Base-by-base conservation (phyloP, 1,284 basidiomycete species). In the Ustilago shanxiensis region DNA sequence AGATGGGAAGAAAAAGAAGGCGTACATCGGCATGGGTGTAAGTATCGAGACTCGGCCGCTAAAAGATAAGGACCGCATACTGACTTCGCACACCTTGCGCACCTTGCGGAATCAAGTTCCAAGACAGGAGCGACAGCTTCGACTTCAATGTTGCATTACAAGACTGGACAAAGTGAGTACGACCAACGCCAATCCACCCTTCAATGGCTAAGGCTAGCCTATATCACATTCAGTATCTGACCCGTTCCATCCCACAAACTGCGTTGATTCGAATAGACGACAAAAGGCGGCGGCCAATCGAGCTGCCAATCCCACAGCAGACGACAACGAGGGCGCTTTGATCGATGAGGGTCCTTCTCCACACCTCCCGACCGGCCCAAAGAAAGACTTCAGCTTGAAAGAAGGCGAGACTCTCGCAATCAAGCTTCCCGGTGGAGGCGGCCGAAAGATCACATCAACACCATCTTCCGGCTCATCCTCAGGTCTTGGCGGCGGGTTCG, bases 321-420 rank as follows among this genome's bases (percentile, higher is more conserved):
- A 24, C 37, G 5, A 45, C 68, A 41, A 58, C 35, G 59, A 61
- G 29, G 50, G 24, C 37, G 44, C 60, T 8, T 60, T 62, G 29
- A 56, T 72, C 56, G 52, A 66, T 39, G 52, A 72, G 13, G 76
- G 67, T 1, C 79, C 81, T 2, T 86, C 85, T 16, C 84, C 84
- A 9, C 84, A 86, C 57, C 26, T 86, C 10, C 92, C 93, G 18
- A 22, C 79, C 2, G 84, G 89, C 3, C 93, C 92, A 2, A 94
- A 93, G 1, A 94, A 95, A 88, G 96, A 99, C 84, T 98, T 97
- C 86, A 93, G 92, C 37, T 88, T 99, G 79, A 98, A 98, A 85
- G 94, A 95, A 82, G 97, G 97, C 16, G 93, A 99, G 85, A 98
- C 95, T 0, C 95, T 99, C 86, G 92, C 69, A 33, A 78, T 84